Base-by-base conservation (phyloP, 352 stramenopile species). In the Phytophthora vignae region DNA sequence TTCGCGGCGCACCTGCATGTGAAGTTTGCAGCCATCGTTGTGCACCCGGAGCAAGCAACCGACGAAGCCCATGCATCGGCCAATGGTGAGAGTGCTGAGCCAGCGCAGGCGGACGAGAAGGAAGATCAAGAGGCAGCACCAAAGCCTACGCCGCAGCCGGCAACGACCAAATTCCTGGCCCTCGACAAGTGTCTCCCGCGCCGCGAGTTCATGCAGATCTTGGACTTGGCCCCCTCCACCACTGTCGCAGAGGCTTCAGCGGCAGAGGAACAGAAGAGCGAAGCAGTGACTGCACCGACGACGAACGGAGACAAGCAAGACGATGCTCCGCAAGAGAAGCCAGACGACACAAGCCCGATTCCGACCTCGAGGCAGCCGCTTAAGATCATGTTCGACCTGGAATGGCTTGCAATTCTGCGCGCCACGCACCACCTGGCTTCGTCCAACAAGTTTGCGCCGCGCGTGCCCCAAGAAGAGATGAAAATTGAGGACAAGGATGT, bases 171-270 rank as follows among this genome's bases (percentile, higher is more conserved):
- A 66, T 78, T 82, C 17, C 57, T 81, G n/a, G 97, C 98, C 27
- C 84, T 99, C n/a, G 98, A 99, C 87, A 99, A 99, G 79, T 99
- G 97, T 67, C 85, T 99, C 4, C 98, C 95, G 12, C 88, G 93
- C 50, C 81, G 97, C 22, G 91, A 98, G 33, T 99, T 98, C 72
- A 85, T 99, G 38, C 95, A 99, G 59, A 90, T 99, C 33, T 56
- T 99, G 4, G 82, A 98, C 58, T 87, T 97, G 67, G 60, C 74
- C 14, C 58, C 67, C 3, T 27, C 17, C 0, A 11, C 1, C 21
- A 27, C 61, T 49, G 27, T 6, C 33, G 19, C 33, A n/a, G 58
- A 67, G 9, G 61, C 29, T 50, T 17, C 7, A 38, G n/a, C 46
- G 5, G 40, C 19, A 42, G 12, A 57, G 14, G 50, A 64, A 54